Percentiles rank a stretch among this genome's conserved stretches.
These are phyloP conservation scores for Scheffersomyces segobiensis DNA, from an alignment of 1,139 yeast species.

Conservation along the genomic window DNA sequence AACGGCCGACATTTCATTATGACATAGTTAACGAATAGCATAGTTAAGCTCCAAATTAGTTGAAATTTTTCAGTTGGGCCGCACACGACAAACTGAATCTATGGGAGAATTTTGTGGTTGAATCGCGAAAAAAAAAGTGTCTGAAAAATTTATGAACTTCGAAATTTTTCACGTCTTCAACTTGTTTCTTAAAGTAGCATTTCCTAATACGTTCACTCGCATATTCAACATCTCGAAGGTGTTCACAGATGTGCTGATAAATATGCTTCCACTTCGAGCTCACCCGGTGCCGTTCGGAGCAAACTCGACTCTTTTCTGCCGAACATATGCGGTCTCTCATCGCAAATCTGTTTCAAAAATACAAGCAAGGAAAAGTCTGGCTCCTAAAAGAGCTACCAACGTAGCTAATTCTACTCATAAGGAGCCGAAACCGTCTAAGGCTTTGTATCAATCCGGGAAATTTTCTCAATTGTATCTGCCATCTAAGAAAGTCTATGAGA, in stretches of 20 bases:
- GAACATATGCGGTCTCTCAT: not conserved
- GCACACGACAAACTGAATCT: not conserved
- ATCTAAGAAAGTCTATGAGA: constrained; percentile 14
- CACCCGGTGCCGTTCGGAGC: not conserved
- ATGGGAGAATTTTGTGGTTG: not conserved
- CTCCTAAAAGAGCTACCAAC: not conserved
- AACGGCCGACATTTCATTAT: not conserved
- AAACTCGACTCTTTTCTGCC: not conserved
- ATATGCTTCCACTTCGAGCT: not conserved
- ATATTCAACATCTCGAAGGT: not conserved
- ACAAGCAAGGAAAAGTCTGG: not conserved
- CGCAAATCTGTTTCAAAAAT: not conserved
- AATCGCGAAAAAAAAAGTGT: not conserved
- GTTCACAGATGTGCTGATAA: not conserved
- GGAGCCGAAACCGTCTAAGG: not conserved
- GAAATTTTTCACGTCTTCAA: not conserved
- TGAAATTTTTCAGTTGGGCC: not conserved
- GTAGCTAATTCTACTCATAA: not conserved
- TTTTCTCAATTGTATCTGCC: constrained; percentile 20
- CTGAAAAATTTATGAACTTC: not conserved
- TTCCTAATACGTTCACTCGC: not conserved
- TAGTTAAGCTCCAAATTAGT: not conserved
- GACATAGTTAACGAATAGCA: not conserved
- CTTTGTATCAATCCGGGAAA: constrained; percentile 16
- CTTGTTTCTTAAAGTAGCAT: not conserved